phyloP scores from a whole-genome alignment of 352 stramenopile species.

The Globisporangium echinulatum region DNA sequence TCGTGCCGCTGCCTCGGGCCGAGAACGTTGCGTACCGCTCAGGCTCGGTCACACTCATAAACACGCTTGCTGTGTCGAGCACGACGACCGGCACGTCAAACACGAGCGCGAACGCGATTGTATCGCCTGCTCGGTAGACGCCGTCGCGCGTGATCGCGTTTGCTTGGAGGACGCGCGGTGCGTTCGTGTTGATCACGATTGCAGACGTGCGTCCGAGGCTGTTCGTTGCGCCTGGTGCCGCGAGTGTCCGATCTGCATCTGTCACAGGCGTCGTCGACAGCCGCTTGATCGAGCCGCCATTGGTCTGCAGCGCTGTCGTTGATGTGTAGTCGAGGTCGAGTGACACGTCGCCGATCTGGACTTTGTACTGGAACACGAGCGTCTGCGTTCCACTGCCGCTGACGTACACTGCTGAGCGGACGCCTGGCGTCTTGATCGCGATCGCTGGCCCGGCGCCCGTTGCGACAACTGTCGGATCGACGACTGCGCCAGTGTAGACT shows the following conservation, averaged over 20 bases:
- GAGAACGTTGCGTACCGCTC: slow-evolving; percentile 41
- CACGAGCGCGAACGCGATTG: slow-evolving; percentile 34
- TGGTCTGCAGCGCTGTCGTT: slow-evolving; percentile 37
- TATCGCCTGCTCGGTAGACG: slow-evolving; percentile 47
- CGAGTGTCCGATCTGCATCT: slow-evolving; percentile 40
- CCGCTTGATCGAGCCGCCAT: slow-evolving; percentile 49
- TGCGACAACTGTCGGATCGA: slow-evolving; percentile 24
- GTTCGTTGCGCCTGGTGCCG: slow-evolving; percentile 22
- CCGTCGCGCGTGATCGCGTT: slow-evolving; percentile 47
- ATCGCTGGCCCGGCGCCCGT: slow-evolving; percentile 11
- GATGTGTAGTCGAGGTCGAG: slow-evolving; percentile 41
- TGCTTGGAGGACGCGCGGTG: slow-evolving; percentile 32
- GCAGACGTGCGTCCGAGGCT: slow-evolving; percentile 29
- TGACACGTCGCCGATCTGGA: slow-evolving; percentile 51
- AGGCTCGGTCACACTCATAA: slow-evolving; percentile 18
- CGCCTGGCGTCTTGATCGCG: slow-evolving; percentile 40
- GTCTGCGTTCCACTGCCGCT: slow-evolving; percentile 37
- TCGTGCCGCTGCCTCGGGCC: slow-evolving; percentile 36
- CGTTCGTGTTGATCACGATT: slow-evolving; percentile 48
- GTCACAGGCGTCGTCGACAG: slow-evolving; percentile 45
- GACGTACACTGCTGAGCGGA: slow-evolving; percentile 35
- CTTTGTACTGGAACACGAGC: slow-evolving; percentile 46
- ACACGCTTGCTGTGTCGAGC: slow-evolving; percentile 22
- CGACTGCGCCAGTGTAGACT: slow-evolving; percentile 32
- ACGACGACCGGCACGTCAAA: slow-evolving; percentile 53